Conservation (phyloP, 768 basidiomycete genomes). For the Phanerodontia chrysosporium region DNA sequence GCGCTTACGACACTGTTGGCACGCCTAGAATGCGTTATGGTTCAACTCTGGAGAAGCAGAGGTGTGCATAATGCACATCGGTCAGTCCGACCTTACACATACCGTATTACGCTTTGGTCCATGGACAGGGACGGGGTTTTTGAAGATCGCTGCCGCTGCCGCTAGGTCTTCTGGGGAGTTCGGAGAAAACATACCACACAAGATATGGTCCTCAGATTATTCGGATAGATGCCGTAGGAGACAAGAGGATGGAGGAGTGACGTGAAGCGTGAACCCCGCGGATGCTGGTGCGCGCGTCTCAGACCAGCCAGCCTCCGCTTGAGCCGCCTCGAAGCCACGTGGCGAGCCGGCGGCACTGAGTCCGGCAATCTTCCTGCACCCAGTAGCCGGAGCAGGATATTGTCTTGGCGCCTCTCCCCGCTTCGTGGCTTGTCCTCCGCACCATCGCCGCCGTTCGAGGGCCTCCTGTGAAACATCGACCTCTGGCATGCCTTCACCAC, state of each 20-base stretch:
- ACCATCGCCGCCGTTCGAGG: not conserved
- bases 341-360: not conserved
- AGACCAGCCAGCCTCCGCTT: not conserved
- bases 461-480: not conserved
- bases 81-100: slow-evolving; percentile 2
- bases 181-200: not conserved
- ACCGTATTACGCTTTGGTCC: slow-evolving; percentile 29
- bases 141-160: not conserved
- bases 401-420: not conserved
- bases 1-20: slow-evolving; percentile 60
- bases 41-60: not conserved
- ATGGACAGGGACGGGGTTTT: slow-evolving; percentile 9
- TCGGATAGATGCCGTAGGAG: not conserved
- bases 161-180: not conserved
- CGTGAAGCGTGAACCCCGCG: not conserved
- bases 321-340: not conserved
- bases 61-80: not conserved
- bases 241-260: not conserved
- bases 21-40: slow-evolving; percentile 23
- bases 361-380: not conserved
- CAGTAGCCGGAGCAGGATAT: not conserved
- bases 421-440: not conserved
- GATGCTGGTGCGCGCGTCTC: not conserved
- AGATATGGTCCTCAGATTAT: not conserved
- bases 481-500: slow-evolving; percentile 71